phyloP scores from a whole-genome alignment of 1,284 basidiomycete species.

The Rhizoctonia solani region DNA sequence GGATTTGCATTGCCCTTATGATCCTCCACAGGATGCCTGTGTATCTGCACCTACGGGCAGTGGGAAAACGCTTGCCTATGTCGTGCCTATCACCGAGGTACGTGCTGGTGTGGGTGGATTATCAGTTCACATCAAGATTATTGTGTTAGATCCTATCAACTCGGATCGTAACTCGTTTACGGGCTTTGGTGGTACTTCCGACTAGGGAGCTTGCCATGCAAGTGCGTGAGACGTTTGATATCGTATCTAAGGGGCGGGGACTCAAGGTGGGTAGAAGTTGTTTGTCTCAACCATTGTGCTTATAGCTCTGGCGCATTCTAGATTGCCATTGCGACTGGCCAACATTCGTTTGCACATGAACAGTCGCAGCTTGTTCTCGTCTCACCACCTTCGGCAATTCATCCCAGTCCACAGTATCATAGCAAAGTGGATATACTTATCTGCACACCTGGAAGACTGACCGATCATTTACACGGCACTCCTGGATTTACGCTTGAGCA shows the following conservation, averaged over 20 bases:
- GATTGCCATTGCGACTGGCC: conserved; percentile 81
- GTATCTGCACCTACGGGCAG: conserved; percentile 98
- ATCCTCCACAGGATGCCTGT: conserved; percentile 80
- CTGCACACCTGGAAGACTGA: conserved; percentile 92
- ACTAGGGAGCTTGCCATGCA: conserved; percentile 95
- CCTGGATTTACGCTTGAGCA: conserved; percentile 92
- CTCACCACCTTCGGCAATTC: conserved; percentile 5
- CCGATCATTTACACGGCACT: conserved; percentile 90
- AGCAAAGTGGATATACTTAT: conserved; percentile 94
- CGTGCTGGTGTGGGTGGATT: conserved; percentile 29
- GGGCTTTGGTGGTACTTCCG: conserved; percentile 92
- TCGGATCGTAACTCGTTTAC: conserved; percentile 77
- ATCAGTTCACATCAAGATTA: not conserved
- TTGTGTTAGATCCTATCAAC: conserved; percentile 63
- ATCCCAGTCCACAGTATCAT: conserved; percentile 45
- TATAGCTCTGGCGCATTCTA: conserved; percentile 43
- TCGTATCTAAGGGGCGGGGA: conserved; percentile 80
- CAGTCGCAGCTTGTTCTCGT: conserved; percentile 65
- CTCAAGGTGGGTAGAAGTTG: conserved; percentile 64
- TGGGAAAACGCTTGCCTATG: conserved; percentile 95
- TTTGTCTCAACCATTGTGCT: conserved; percentile 12
- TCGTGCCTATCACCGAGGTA: conserved; percentile 89
- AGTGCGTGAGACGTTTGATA: conserved; percentile 90
- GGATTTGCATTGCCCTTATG: conserved; percentile 69
- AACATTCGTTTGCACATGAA: conserved; percentile 83